Base-by-base conservation (phyloP, 495 filamentous ascomycete genomes). In the Oidiodendron maius region DNA sequence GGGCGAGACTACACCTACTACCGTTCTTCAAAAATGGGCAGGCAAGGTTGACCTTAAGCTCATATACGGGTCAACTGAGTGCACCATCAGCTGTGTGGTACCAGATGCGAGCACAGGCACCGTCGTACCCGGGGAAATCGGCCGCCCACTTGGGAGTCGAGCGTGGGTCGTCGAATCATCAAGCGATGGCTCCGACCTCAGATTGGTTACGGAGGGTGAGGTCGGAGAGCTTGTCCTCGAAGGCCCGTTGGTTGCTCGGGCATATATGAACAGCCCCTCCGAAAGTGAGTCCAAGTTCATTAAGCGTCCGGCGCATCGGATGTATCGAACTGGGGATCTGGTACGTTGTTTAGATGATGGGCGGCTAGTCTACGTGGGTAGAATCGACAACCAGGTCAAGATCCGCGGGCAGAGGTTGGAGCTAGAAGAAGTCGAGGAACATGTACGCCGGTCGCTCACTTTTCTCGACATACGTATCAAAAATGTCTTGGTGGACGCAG, bases 21-120 rank as follows among this genome's bases (percentile, higher is more conserved):
- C 75, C 11, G 67, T 74, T 44, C 66, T 80, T n/a, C 62, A 60
- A 1, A 76, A 74, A 35, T 86, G 82, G 82, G 71, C 66, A 16
- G 66, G 72, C 20, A 64, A 63, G n/a, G 54, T 75, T 32, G 63
- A 62, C 56, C 63, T 77, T 16, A 56, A 79, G 13, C 80, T 80
- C 38, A 71, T 68, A 4, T 84, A 82, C 46, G 81, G 81, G 0
- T 80, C 78, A 0, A 62, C 68, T 3, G 63, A 46, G 18, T 38
- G 46, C 2, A 51, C 32, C 11, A 51, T 59, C 23, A 13, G 4
- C 12, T 46, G 9, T 17, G 16, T 21, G 28, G 9, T 9, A 17
- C 6, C n/a, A n/a, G 9, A n/a, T 34, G 9, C 28, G 8, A 23
- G 24, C 24, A 17, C 39, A 6, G 21, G 20, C n/a, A n/a, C n/a